Evolutionary conservation across 805 yeast genomes (phyloP).

Genomic region (Cyberlindnera euphorbiae): DNA sequence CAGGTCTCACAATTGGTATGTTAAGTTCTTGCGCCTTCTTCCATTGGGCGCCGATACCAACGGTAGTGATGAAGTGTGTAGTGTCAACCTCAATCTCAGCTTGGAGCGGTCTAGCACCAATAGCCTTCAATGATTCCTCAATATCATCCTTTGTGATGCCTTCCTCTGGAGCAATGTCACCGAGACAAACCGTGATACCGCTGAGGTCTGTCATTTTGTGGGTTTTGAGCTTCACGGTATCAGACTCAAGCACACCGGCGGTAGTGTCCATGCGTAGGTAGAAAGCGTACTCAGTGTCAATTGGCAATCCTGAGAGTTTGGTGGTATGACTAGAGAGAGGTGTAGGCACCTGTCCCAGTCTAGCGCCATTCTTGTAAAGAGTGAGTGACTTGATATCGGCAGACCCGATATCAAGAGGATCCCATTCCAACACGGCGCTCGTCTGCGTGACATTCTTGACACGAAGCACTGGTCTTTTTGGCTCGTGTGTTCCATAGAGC

Average conservation of each 20-base stretch:
- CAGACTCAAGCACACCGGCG: constrained; percentile 79
- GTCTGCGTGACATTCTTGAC: constrained; percentile 87
- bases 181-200: constrained; percentile 89
- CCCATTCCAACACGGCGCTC: constrained; percentile 94
- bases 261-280: constrained; percentile 80
- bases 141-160: constrained; percentile 50
- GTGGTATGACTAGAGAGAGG: constrained; percentile 76
- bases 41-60: constrained; percentile 67
- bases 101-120: constrained; percentile 83
- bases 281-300: constrained; percentile 77
- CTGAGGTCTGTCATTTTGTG: constrained; percentile 94
- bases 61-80: constrained; percentile 84
- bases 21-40: constrained; percentile 77
- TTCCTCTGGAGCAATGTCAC: constrained; percentile 59
- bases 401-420: constrained; percentile 75
- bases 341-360: constrained; percentile 78
- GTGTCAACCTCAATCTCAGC: constrained; percentile 78
- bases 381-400: constrained; percentile 72
- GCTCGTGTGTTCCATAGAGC: constrained; percentile 69
- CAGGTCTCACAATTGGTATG: constrained; percentile 92
- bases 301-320: constrained; percentile 85
- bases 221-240: constrained; percentile 65
- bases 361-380: constrained; percentile 63
- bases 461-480: constrained; percentile 64
- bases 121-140: constrained; percentile 52